phyloP scores from a whole-genome alignment of 176 grass and related monocot species.

The Lolium multiflorum region DNA sequence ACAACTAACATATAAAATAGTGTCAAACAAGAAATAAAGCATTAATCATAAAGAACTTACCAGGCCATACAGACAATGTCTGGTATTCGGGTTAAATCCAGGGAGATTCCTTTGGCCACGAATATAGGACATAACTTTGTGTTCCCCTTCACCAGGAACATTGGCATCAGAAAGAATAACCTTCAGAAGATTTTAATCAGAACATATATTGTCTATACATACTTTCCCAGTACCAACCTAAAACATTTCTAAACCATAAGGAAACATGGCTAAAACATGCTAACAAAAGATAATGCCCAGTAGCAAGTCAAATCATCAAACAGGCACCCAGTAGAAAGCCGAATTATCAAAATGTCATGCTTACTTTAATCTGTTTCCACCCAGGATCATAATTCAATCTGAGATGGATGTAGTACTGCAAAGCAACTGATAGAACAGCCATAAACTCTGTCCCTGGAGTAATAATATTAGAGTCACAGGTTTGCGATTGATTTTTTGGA shows the following conservation, averaged over 20 bases:
- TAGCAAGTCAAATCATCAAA: neutral
- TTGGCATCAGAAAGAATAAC: constrained; percentile 99
- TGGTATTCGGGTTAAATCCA: constrained; percentile 92
- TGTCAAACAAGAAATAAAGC: constrained; percentile 23
- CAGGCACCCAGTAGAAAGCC: constrained; percentile 1
- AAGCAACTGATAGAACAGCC: constrained; percentile 87
- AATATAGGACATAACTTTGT: constrained; percentile 99
- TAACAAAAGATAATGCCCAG: constrained; percentile 26
- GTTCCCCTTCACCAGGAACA: constrained; percentile 99
- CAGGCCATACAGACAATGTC: constrained; percentile 94
- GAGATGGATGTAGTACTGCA: constrained; percentile 97
- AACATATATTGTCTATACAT: constrained; percentile 35
- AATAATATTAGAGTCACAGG: constrained; percentile 97
- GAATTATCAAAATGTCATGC: constrained; percentile 31
- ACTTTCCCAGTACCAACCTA: constrained; percentile 26
- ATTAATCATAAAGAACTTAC: constrained; percentile 52
- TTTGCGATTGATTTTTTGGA: constrained; percentile 83
- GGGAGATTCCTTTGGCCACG: constrained; percentile 82
- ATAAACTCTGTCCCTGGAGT: constrained; percentile 99
- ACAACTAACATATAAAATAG: constrained; percentile 31
- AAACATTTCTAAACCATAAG: constrained; percentile 21
- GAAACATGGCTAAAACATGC: constrained; percentile 23
- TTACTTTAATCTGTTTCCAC: constrained; percentile 99
- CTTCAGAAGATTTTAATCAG: constrained; percentile 74
- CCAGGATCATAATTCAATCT: constrained; percentile 99